Base-by-base conservation (phyloP, 257 asterid genomes). In the Solanum chiquidenum region DNA sequence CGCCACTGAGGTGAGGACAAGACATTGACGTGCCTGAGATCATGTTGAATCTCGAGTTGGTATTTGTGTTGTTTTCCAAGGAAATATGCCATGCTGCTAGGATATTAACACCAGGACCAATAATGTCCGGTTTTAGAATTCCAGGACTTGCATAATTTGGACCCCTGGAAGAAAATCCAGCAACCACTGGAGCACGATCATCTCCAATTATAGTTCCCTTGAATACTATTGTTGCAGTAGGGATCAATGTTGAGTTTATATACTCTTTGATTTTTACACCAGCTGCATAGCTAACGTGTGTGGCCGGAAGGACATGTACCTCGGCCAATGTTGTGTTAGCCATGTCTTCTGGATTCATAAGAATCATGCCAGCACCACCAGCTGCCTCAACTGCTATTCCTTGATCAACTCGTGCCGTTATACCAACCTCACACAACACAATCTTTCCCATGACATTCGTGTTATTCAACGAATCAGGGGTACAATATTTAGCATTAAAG, bases 301-400 rank as follows among this genome's bases (percentile, higher is more conserved):
- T 21, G 4, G 87, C 89, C 0, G 91, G 91, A 12, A 92, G 91
- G 4, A 86, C 92, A 62, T 88, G 90, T 3, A 89, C 83, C 4
- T 88, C 91, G 1, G 87, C 90, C 0, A 33, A 3, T 16, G 83
- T 86, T 49, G 68, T 66, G 42, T 76, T 87, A 10, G 84, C 94
- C 18, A 37, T n/a, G 0, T 5, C 0, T 31, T 79, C 11, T 9
- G 44, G 4, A 29, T 91, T 88, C 60, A 91, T 64, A 27, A 90
- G 83, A 88, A 92, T 87, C 94, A 92, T 87, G 84, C 88, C 93
- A 10, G 88, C 92, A 7, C 93, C 94, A 31, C 93, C 93, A 6
- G 91, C 91, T 25, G 38, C 84, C 62, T 91, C 89, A 35, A 92
- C 89, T 2, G 83, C 75, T 11, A 9, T 55, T 1, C 93, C 94